Evolutionary conservation across 306 rosid genomes (phyloP).

Genomic region (cucumber (Cucumis sativus)): DNA sequence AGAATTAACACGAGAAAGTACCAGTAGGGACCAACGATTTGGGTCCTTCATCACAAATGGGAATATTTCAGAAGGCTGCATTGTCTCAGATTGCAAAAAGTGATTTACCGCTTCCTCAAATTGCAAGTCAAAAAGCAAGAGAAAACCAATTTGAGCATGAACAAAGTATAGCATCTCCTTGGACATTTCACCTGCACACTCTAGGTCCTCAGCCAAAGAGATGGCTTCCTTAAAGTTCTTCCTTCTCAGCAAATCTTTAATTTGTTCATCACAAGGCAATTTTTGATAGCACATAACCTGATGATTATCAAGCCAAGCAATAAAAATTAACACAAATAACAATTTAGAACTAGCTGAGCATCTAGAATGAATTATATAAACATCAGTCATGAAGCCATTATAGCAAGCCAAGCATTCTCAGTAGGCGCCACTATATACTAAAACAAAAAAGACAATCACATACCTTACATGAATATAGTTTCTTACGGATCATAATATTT

Average conservation of each 20-base stretch:
- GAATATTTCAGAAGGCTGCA: constrained; percentile 96
- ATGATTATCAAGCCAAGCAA: constrained; percentile 14
- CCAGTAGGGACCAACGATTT: constrained; percentile 98
- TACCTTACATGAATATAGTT: background rate
- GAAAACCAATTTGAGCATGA: constrained; percentile 97
- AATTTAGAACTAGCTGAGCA: background rate
- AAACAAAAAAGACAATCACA: background rate
- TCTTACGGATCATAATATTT: background rate
- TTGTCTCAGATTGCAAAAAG: constrained; percentile 74
- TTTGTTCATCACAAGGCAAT: constrained; percentile 79
- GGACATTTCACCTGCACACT: constrained; percentile 75
- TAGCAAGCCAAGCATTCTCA: background rate
- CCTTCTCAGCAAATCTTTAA: constrained; percentile 78
- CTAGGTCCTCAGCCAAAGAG: constrained; percentile 84
- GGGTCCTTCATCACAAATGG: constrained; percentile 95
- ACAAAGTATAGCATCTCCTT: constrained; percentile 82
- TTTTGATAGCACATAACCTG: constrained; percentile 78
- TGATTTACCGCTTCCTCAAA: constrained; percentile 97
- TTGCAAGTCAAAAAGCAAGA: constrained; percentile 84
- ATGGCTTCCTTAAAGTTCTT: constrained; percentile 79
- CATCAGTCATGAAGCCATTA: background rate
- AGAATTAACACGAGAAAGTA: constrained; percentile 19
- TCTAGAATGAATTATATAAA: background rate
- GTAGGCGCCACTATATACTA: background rate
- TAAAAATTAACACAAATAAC: background rate